phyloP scores from a whole-genome alignment of 768 basidiomycete genomes.

The Termitomyces sp. region DNA sequence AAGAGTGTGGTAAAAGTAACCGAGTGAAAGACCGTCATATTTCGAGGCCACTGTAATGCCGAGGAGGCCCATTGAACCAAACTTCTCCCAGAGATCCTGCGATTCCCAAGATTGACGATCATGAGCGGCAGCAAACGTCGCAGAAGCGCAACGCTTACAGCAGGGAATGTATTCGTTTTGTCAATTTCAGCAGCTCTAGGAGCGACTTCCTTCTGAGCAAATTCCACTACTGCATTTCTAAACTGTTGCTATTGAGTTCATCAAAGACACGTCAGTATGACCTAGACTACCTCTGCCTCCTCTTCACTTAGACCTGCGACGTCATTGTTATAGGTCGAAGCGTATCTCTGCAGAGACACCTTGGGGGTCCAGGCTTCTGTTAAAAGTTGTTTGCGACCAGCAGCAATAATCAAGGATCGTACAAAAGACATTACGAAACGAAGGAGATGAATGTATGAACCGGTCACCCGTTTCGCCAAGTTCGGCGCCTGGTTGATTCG shows the following conservation, averaged over 20 bases:
- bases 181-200: constrained; percentile 86
- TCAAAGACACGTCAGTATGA: background rate
- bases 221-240: constrained; percentile 69
- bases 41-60: constrained; percentile 79
- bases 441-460: background rate
- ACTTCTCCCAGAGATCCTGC: constrained; percentile 83
- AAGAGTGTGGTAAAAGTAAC: constrained; percentile 84
- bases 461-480: background rate
- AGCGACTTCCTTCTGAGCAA: constrained; percentile 79
- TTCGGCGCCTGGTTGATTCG: background rate
- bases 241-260: constrained; percentile 47
- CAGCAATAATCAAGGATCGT: constrained; percentile 5
- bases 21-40: constrained; percentile 78
- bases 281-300: constrained; percentile 63
- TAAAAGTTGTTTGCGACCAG: background rate
- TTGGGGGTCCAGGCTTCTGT: background rate
- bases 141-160: constrained; percentile 34
- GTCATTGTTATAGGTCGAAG: constrained; percentile 66
- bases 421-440: constrained; percentile 10
- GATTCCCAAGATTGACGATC: constrained; percentile 5
- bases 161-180: constrained; percentile 76
- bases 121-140: background rate
- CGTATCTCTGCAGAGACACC: constrained; percentile 22
- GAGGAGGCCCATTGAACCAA: constrained; percentile 89
- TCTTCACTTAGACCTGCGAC: constrained; percentile 77